Conservation (phyloP, 257 asterid genomes). For the Knoxia roxburghii region DNA sequence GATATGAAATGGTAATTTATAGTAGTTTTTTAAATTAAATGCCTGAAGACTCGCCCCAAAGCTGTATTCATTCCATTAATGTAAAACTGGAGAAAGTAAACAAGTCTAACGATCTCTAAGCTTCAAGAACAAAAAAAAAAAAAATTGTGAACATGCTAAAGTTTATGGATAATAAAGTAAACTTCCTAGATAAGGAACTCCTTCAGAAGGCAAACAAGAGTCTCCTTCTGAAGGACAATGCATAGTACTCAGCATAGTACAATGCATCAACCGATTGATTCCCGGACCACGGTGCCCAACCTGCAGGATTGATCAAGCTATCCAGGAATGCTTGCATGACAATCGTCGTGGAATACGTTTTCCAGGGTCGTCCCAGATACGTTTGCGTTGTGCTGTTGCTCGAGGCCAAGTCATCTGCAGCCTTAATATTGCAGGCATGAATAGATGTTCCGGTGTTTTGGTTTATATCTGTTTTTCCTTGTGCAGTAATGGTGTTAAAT, state of each 20-base stretch:
- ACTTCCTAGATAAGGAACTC: constrained; percentile 20
- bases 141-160: too few species aligned
- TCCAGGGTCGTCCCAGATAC: constrained; percentile 33
- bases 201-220: constrained; percentile 18
- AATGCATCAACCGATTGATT: constrained; percentile 22
- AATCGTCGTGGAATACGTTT: constrained; percentile 26
- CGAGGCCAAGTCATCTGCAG: constrained; percentile 22
- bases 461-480: constrained; percentile 23
- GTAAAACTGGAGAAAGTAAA: too few species aligned
- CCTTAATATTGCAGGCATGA: constrained; percentile 16
- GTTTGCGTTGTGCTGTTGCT: constrained; percentile 18
- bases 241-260: constrained; percentile 31
- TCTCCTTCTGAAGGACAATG: constrained; percentile 25
- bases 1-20: neutral
- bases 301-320: constrained; percentile 20
- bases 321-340: constrained; percentile 29
- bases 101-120: too few species aligned
- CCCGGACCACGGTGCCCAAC: constrained; percentile 27
- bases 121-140: too few species aligned
- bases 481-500: constrained; percentile 32
- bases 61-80: too few species aligned
- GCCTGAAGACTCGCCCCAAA: too few species aligned
- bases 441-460: constrained; percentile 29
- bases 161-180: constrained; percentile 8
- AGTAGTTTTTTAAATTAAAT: too few species aligned